Evolutionary conservation across 345 rosid genomes (phyloP).

Genomic region (Clausena lansium): DNA sequence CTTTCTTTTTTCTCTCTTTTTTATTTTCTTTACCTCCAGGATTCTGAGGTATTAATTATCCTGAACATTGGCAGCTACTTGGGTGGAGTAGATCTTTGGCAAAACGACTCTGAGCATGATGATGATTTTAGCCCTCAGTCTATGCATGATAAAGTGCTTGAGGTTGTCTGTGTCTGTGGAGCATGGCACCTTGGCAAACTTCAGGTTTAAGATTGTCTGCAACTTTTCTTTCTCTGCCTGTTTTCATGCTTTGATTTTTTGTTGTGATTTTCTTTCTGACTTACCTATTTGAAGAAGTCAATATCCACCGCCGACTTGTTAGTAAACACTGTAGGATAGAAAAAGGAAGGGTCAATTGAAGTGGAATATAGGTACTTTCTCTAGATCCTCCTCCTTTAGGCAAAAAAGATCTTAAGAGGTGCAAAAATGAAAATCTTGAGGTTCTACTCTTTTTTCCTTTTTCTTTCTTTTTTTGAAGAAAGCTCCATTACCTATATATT

Average conservation of each 20-base stretch:
- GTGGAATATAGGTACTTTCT: no score
- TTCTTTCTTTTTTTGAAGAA: no score
- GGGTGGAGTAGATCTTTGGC: slow-evolving; percentile 96
- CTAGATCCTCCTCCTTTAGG: neutral
- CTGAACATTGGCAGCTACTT: slow-evolving; percentile 85
- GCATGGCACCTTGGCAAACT: slow-evolving; percentile 94
- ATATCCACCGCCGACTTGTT: no score
- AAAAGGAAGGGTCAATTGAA: no score
- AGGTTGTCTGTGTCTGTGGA: slow-evolving; percentile 76
- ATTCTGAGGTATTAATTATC: slow-evolving; percentile 73
- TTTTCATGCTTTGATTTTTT: neutral
- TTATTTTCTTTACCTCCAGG: slow-evolving; percentile 36
- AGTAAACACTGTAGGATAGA: no score
- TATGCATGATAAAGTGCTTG: slow-evolving; percentile 75
- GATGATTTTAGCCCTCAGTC: slow-evolving; percentile 66
- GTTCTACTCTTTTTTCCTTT: neutral
- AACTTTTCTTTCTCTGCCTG: neutral
- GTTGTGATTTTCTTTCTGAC: neutral
- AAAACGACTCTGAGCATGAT: slow-evolving; percentile 68
- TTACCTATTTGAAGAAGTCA: no score
- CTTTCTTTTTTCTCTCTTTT: neutral
- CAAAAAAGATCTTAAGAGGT: neutral
- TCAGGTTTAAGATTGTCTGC: slow-evolving; percentile 44
- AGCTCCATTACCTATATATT: neutral
- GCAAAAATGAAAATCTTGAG: neutral